Evolutionary conservation across 768 basidiomycete species (phyloP).

Genomic region (Postia placenta): DNA sequence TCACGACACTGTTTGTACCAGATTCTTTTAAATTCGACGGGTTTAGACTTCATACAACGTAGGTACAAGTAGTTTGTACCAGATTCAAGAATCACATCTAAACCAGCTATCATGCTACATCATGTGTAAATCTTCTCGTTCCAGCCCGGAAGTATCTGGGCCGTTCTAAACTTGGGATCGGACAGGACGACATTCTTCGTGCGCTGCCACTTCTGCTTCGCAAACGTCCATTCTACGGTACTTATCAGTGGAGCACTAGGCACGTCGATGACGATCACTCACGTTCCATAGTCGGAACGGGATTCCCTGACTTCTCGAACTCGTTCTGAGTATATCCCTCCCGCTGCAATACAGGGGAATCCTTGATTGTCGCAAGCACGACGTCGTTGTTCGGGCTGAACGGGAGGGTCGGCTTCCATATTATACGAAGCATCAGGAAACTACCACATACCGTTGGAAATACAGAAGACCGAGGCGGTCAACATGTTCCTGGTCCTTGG

Average conservation of each 20-base stretch:
- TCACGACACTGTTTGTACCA: neutral
- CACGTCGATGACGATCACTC: neutral
- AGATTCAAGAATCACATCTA: neutral
- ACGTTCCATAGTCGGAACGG: slow-evolving; percentile 40
- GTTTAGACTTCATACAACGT: neutral
- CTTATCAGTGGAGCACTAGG: neutral
- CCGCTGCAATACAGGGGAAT: slow-evolving; percentile 37
- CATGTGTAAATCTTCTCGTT: slow-evolving; percentile 30
- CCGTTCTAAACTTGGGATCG: slow-evolving; percentile 27
- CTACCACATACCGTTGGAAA: slow-evolving; percentile 34
- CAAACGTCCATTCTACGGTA: slow-evolving; percentile 23
- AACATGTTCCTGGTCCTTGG: slow-evolving; percentile 43
- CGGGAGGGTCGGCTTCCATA: neutral
- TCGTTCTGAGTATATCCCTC: slow-evolving; percentile 39
- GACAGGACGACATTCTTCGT: slow-evolving; percentile 24
- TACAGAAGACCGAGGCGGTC: slow-evolving; percentile 46
- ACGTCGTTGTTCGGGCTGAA: slow-evolving; percentile 40
- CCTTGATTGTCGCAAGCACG: slow-evolving; percentile 32
- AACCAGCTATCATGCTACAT: neutral
- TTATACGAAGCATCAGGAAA: neutral
- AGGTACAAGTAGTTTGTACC: no score
- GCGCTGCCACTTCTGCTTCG: slow-evolving; percentile 49
- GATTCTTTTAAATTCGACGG: neutral
- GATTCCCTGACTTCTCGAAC: slow-evolving; percentile 35
- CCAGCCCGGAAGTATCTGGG: slow-evolving; percentile 39